Evolutionary conservation across 257 asterid species (phyloP), one percentile per base, ranked within the genome.

Genomic region (Forsythia viridissima): DNA sequence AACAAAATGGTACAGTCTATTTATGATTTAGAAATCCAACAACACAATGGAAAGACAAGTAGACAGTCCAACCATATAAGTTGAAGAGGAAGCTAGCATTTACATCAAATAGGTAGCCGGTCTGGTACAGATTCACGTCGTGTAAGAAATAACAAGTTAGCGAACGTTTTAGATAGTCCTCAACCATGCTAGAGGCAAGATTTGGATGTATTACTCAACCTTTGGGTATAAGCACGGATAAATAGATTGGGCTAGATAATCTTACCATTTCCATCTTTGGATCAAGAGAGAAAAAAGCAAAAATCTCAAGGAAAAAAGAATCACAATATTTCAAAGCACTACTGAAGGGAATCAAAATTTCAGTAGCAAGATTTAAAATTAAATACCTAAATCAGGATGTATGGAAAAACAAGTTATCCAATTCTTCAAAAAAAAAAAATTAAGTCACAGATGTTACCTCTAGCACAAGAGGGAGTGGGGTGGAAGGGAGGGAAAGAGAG

Each of bases 81-180:
- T 18, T 52, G 24, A 18, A 5, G 9, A 52, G 8, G 63, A 52
- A 52, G 18, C 63, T 52, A 18, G 63, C 24, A 52, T 16, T 16
- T 52, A 13, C 42, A 61, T 38, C 52, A 37, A 73, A 79, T 57
- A 72, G 76, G 76, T 51, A 16, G 76, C 30, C 8, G 5, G 30
- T 77, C 70, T 70, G 21, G 73, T 34, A 59, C 59, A 71, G 21
- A 38, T 43, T 48, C 48, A 59, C 30, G 55, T 59, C 63, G 10
- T 38, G 55, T 3, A 12, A 46, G 40, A 59, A 24, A 71, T 66
- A 38, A 69, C 40, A 37, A 16, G 20, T 41, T 55, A 39, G 5
- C 36, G 15, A 77, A 20, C 76, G 18, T 71, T 24, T 59, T 12
- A 57, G 72, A 57, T 63, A 52, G 42, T 52, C 42, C 52, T 18